phyloP scores from a whole-genome alignment of 495 filamentous ascomycete species.

The Ramalina intermedia region DNA sequence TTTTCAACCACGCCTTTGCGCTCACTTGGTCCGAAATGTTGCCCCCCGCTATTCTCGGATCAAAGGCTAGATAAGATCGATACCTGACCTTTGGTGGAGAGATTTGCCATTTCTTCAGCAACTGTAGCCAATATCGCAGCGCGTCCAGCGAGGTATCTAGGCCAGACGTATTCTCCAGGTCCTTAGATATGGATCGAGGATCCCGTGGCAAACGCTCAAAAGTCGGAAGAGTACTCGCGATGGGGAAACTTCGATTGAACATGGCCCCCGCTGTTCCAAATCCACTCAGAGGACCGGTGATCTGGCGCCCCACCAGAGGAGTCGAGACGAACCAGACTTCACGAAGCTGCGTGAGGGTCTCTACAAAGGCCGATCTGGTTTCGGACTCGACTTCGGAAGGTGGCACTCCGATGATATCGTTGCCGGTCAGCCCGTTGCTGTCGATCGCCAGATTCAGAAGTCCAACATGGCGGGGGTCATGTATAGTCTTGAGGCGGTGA shows the following conservation, averaged over 20 bases:
- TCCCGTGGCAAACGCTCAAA: not conserved
- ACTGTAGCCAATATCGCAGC: not conserved
- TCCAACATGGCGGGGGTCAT: not conserved
- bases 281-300: not conserved
- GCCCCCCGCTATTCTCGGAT: not conserved
- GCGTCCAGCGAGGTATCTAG: not conserved
- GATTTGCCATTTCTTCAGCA: not conserved
- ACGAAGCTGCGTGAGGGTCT: conserved; percentile 2
- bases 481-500: not conserved
- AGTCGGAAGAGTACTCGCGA: not conserved
- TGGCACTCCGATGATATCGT: not conserved
- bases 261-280: not conserved
- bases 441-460: not conserved
- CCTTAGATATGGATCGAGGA: not conserved
- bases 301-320: conserved; percentile 1
- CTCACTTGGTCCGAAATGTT: not conserved
- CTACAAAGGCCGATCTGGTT: not conserved
- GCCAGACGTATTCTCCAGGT: not conserved
- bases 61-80: conserved; percentile 1
- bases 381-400: not conserved
- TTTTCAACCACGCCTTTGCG: not conserved
- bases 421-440: not conserved
- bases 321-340: conserved; percentile 2
- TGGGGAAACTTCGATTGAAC: not conserved
- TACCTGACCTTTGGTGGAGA: not conserved